A percentile compares a stretch with the other conserved stretches of the same genome.
Conservation (phyloP, 169 alveolate species). For the Plasmodium inui region DNA sequence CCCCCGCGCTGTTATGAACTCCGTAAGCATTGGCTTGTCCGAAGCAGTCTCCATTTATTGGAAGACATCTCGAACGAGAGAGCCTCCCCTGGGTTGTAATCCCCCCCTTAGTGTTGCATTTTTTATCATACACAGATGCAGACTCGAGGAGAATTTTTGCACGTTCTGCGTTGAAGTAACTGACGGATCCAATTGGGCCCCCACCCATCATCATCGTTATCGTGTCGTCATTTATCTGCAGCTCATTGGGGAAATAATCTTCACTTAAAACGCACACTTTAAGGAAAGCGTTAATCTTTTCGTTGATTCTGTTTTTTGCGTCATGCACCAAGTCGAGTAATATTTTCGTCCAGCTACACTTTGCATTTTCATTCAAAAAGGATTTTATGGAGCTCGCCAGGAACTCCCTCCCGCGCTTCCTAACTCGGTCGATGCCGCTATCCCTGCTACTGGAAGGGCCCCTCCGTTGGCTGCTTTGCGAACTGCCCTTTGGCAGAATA, state of each 20-base stretch:
- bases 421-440: not conserved
- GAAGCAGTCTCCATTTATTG: not conserved
- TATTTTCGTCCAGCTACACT: conserved; percentile 10
- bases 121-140: conserved; percentile 7
- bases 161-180: conserved; percentile 27
- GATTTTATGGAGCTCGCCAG: not conserved
- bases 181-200: not conserved
- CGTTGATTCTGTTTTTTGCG: conserved; percentile 14
- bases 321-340: conserved; percentile 12
- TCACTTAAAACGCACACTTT: conserved; percentile 7
- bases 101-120: not conserved
- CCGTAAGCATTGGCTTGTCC: not conserved
- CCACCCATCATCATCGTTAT: not conserved
- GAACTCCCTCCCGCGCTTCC: not conserved
- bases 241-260: conserved; percentile 11
- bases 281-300: conserved; percentile 7
- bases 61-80: not conserved
- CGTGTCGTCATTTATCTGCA: not conserved
- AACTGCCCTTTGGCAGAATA: not conserved
- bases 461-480: not conserved
- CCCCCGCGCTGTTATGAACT: not conserved
- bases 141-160: not conserved
- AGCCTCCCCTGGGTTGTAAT: not conserved
- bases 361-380: not conserved
- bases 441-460: too few species aligned